Conservation (phyloP, 2,329 filamentous ascomycete genomes). For the Amylocarpus encephaloides region DNA sequence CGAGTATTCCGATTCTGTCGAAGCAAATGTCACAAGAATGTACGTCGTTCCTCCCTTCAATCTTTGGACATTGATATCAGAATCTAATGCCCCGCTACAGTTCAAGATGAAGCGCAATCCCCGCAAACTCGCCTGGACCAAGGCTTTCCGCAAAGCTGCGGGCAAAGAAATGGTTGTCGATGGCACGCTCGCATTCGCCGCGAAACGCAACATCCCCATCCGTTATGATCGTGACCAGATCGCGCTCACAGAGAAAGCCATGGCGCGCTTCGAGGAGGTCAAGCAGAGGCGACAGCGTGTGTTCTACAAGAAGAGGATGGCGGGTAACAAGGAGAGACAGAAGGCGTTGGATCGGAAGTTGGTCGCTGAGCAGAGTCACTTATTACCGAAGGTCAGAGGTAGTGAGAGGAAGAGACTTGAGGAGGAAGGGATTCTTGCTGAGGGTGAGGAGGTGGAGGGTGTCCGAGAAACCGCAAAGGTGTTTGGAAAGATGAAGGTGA, state of each 20-base stretch:
- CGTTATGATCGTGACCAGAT: slow-evolving; percentile 94
- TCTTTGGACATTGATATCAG: not conserved
- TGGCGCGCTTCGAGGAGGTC: slow-evolving; percentile 87
- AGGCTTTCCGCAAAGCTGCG: slow-evolving; percentile 77
- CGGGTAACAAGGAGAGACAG: slow-evolving; percentile 79
- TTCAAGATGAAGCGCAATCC: slow-evolving; percentile 99
- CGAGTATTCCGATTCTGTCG: slow-evolving; percentile 52
- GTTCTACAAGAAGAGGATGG: slow-evolving; percentile 93
- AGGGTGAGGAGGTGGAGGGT: slow-evolving; percentile 33
- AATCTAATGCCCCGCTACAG: slow-evolving; percentile 30
- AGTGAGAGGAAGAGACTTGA: slow-evolving; percentile 55
- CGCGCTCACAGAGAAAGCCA: slow-evolving; percentile 80
- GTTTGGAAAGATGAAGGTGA: slow-evolving; percentile 37
- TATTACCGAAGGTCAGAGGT: slow-evolving; percentile 68
- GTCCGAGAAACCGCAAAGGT: slow-evolving; percentile 35
- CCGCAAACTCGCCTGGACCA: slow-evolving; percentile 95
- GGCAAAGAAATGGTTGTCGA: slow-evolving; percentile 91
- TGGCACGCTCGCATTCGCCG: slow-evolving; percentile 84
- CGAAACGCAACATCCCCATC: slow-evolving; percentile 86
- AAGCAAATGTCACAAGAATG: slow-evolving; percentile 41
- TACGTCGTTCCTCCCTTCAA: slow-evolving; percentile 9
- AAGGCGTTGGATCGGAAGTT: slow-evolving; percentile 76
- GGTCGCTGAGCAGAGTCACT: slow-evolving; percentile 85
- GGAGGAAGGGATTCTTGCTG: slow-evolving; percentile 46
- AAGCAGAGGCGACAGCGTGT: slow-evolving; percentile 74